A percentile compares a stretch with the other conserved stretches of the same genome.
These are phyloP conservation scores for Saturnispora silvae DNA, from an alignment of 805 yeast species.

Conservation along the genomic window DNA sequence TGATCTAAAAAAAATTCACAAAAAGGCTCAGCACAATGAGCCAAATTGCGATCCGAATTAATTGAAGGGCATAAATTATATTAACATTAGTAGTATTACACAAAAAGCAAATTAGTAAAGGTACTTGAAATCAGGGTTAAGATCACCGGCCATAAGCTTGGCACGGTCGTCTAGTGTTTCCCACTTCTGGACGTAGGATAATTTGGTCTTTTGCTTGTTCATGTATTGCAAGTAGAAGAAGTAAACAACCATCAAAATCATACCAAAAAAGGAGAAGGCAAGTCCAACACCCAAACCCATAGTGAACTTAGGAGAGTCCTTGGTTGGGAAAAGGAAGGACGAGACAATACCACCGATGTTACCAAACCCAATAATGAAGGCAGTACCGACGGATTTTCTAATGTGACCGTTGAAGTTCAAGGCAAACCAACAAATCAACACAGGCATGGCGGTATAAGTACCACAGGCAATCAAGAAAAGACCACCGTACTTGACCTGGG, in stretches of 20 bases:
- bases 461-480: conserved; percentile 53
- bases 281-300: conserved; percentile 45
- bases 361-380: conserved; percentile 57
- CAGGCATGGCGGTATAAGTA: conserved; percentile 55
- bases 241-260: conserved; percentile 26
- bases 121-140: conserved; percentile 37
- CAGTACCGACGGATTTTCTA: conserved; percentile 40
- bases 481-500: conserved; percentile 45
- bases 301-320: conserved; percentile 48
- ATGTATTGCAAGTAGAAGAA: conserved; percentile 23
- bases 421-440: conserved; percentile 58
- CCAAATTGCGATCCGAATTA: neutral
- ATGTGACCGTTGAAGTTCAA: conserved; percentile 55
- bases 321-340: conserved; percentile 42
- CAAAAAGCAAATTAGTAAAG: conserved; percentile 25
- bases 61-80: neutral
- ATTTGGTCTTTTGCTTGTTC: conserved; percentile 29
- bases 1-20: neutral
- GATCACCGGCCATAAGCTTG: conserved; percentile 26
- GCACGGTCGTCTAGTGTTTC: conserved; percentile 19
- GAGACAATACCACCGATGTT: conserved; percentile 65
- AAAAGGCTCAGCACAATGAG: neutral
- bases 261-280: conserved; percentile 35
- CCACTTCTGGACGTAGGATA: conserved; percentile 23
- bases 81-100: neutral